Evolutionary conservation across 345 rosid genomes (phyloP).

Genomic region (Boechera divaricarpa): DNA sequence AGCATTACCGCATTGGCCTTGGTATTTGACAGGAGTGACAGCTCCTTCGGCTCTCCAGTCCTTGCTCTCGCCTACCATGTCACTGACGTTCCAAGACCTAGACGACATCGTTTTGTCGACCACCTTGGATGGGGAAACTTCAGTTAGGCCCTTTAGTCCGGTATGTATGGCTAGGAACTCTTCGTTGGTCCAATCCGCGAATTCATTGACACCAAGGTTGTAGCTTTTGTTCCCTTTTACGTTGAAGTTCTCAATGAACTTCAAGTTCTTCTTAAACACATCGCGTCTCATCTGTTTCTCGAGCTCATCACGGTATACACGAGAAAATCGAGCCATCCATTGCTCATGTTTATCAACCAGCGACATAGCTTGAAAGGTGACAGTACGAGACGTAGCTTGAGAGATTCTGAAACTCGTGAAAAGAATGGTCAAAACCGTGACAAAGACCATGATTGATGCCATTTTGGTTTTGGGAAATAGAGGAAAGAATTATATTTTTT

Average conservation of each 20-base stretch:
- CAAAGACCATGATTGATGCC: slow-evolving; percentile 29
- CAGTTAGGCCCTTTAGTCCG: slow-evolving; percentile 35
- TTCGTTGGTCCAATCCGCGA: slow-evolving; percentile 55
- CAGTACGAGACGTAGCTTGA: slow-evolving; percentile 39
- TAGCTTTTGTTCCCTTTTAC: slow-evolving; percentile 36
- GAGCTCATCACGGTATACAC: slow-evolving; percentile 38
- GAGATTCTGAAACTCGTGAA: slow-evolving; percentile 29
- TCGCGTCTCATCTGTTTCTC: slow-evolving; percentile 47
- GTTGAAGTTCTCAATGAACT: slow-evolving; percentile 52
- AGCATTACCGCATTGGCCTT: slow-evolving; percentile 53
- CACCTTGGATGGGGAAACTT: slow-evolving; percentile 20
- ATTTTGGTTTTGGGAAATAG: slow-evolving; percentile 26
- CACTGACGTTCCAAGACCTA: slow-evolving; percentile 37
- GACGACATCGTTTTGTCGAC: slow-evolving; percentile 18
- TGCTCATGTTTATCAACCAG: slow-evolving; percentile 42
- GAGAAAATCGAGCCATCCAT: slow-evolving; percentile 46
- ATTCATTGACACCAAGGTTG: slow-evolving; percentile 50
- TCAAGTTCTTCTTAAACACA: slow-evolving; percentile 51
- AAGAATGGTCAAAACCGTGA: slow-evolving; percentile 26
- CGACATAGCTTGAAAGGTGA: slow-evolving; percentile 8
- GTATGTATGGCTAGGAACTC: slow-evolving; percentile 51
- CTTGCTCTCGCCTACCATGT: slow-evolving; percentile 34
- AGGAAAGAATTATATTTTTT: background rate
- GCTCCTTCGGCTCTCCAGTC: slow-evolving; percentile 55
- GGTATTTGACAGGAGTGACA: slow-evolving; percentile 52